phyloP scores from a whole-genome alignment of 1,284 basidiomycete genomes.

The Ceratobasidium sp. region DNA sequence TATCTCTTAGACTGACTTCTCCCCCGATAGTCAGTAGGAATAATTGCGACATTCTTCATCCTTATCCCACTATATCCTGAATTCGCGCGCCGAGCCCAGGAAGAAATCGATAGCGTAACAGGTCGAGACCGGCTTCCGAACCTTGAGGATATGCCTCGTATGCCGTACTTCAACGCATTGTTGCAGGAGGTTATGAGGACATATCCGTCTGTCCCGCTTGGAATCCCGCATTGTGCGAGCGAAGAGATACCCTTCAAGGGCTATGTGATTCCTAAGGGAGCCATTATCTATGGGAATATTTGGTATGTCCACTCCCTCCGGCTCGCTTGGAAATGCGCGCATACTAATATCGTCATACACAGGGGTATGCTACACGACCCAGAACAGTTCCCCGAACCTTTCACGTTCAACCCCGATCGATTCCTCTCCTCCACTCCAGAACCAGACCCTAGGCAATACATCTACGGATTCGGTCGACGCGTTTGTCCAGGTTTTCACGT shows the following conservation, averaged over 20 bases:
- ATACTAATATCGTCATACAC: not conserved
- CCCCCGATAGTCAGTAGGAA: not conserved
- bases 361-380: conserved; percentile 33
- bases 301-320: not conserved
- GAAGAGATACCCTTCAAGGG: conserved; percentile 8
- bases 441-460: conserved; percentile 27
- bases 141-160: conserved; percentile 43
- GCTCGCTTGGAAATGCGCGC: not conserved
- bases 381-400: not conserved
- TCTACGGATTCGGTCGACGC: conserved; percentile 28
- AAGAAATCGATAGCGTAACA: conserved; percentile 48
- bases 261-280: conserved; percentile 16
- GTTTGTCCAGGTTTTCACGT: conserved; percentile 18
- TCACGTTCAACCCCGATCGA: conserved; percentile 13
- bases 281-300: conserved; percentile 13
- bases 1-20: not conserved
- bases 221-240: conserved; percentile 10
- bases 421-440: conserved; percentile 22
- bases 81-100: conserved; percentile 46
- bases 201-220: not conserved
- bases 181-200: conserved; percentile 48
- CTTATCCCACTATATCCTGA: conserved; percentile 42
- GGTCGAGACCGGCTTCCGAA: conserved; percentile 43
- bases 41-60: conserved; percentile 45
- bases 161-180: conserved; percentile 50